Evolutionary conservation across 2,329 filamentous ascomycete species (phyloP), one percentile per base, ranked within the genome.

Genomic region (Penicillium glabrum): DNA sequence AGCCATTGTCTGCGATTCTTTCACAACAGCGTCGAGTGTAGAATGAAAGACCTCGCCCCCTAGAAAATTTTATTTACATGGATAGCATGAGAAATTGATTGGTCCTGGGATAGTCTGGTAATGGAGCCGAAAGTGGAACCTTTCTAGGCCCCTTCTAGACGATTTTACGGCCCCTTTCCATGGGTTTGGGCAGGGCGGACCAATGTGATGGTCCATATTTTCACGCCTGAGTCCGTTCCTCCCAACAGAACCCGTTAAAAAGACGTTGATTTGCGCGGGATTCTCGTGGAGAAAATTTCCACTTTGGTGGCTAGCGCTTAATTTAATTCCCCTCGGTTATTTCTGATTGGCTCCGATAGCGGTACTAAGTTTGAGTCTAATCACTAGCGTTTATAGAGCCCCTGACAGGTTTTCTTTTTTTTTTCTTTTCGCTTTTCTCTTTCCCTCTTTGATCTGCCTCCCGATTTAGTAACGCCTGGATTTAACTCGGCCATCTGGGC

Each of bases 201-300:
- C 58, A 62, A 60, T 60, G 37, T 46, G 11, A 57, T 24, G 9
- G 4, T 14, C 6, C n/a, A 29, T 16, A 11, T 13, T 27, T 23
- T 35, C 37, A 44, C 41, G 50, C 45, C 43, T 39, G 44, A 39
- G 7, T 33, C 43, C 13, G 31, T 41, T 39, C 55, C 46, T 35
- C 46, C 57, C 60, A 61, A 59, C 57, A 56, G 49, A 58, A 56
- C 44, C 13, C 53, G 49, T 57, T 59, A 24, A 31, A 53, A 59
- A 57, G 46, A 51, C 57, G 54, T 59, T 59, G 57, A 53, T 59
- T 59, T 45, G 57, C 54, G 54, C 53, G 57, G 56, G 41, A 53
- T 57, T 56, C 16, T 14, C 29, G 46, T 58, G 55, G 55, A 62
- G 51, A 46, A 53, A 37, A 50, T 49, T 54, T 48, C 33, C 41